Evolutionary conservation across 352 stramenopile species (phyloP), one percentile per base, ranked within the genome.

Genomic region (Plasmopara viticola): DNA sequence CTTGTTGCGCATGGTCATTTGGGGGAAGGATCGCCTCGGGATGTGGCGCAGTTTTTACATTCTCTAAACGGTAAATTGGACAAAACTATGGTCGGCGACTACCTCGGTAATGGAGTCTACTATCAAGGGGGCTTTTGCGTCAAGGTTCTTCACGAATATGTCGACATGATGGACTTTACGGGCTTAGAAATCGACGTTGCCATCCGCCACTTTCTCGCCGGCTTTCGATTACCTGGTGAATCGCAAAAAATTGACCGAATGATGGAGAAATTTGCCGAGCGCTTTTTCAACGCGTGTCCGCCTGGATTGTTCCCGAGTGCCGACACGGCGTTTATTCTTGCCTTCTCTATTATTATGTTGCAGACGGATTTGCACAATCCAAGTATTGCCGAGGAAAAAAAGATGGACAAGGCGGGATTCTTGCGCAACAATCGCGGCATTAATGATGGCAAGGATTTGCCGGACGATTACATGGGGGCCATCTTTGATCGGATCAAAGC

Each of bases 241-340:
- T 97, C 97, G 0, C 97, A 99, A 66, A 99, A 99, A 72, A 99
- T 99, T 70, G 97, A 99, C 75, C 95, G 97, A 30, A 99, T 99
- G 60, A 99, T 99, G 95, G 97, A 99, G 63, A 98, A 98, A 59
- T 99, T 99, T 71, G 96, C 97, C 2, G 95, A 99, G 65, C 79
- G 78, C 0, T 93, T 74, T 45, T 85, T 83, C 33, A 79, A 96
- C 68, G 40, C 66, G 54, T 71, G 84, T 84, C 53, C 74, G 4
- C 65, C 74, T 5, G 78, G 72, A 6, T 64, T 98, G 2, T 98
- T 99, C 62, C 79, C 90, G 12, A 97, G 85, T 30, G 93, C 95
- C 12, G 97, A 99, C 64, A 98, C 95, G 5, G 97, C 96, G 2
- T 99, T 99, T 60, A 98, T 99, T 61, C 65, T 99, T 31, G 93